Evolutionary conservation across 768 basidiomycete species (phyloP).

Genomic region (Termitomyces bulborhizus): DNA sequence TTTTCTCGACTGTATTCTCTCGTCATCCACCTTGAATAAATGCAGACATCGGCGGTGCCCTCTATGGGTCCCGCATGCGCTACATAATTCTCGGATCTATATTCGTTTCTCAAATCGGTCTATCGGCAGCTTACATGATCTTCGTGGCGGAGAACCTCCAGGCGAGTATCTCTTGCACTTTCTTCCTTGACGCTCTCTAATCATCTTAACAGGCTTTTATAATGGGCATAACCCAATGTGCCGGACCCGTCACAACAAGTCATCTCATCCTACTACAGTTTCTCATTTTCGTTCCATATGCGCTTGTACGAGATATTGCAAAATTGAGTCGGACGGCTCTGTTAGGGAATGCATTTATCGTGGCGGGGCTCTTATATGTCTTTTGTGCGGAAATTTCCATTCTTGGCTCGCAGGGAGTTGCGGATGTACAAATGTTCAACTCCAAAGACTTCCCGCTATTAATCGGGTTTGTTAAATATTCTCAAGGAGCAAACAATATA

Average conservation of each 20-base stretch:
- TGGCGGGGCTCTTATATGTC: conserved; percentile 81
- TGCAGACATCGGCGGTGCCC: conserved; percentile 83
- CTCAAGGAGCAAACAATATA: background rate
- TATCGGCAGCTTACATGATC: conserved; percentile 88
- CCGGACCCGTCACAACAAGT: conserved; percentile 55
- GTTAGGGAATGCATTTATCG: conserved; percentile 90
- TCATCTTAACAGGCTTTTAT: conserved; percentile 59
- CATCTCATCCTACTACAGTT: conserved; percentile 83
- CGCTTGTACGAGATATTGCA: conserved; percentile 88
- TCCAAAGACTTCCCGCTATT: conserved; percentile 83
- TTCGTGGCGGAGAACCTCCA: conserved; percentile 93
- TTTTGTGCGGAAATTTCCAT: conserved; percentile 75
- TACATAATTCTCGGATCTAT: conserved; percentile 84
- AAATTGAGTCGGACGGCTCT: conserved; percentile 91
- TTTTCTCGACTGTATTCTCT: background rate
- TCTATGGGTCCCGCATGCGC: conserved; percentile 95
- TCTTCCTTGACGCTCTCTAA: background rate
- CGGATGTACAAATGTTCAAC: conserved; percentile 84
- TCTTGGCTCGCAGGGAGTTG: conserved; percentile 63
- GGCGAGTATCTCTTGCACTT: conserved; percentile 17
- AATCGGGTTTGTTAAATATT: conserved; percentile 58
- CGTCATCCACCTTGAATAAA: background rate
- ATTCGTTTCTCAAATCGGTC: conserved; percentile 82
- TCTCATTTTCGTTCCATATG: conserved; percentile 83
- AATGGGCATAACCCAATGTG: conserved; percentile 71